A percentile compares a stretch with the other conserved stretches of the same genome.
These are phyloP conservation scores for Podospora pseudopauciseta DNA, from an alignment of 495 filamentous ascomycete genomes.

Conservation along the genomic window DNA sequence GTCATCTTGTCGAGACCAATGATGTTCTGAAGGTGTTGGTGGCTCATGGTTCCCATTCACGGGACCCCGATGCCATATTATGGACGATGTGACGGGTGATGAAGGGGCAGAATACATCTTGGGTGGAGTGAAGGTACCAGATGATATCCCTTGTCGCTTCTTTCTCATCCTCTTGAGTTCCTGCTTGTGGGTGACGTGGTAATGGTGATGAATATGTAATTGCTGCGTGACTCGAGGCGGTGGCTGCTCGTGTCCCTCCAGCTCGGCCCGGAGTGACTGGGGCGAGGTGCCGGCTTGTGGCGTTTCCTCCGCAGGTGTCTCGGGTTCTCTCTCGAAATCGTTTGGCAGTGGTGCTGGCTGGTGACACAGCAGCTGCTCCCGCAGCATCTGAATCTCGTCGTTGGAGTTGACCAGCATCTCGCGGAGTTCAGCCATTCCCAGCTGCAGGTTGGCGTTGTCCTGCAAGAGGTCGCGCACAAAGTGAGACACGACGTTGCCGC, in stretches of 20 bases:
- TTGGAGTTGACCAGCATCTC: constrained; percentile 93
- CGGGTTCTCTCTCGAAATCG: constrained; percentile 23
- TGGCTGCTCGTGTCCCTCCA: constrained; percentile 50
- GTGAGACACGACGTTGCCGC: constrained; percentile 69
- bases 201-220: constrained; percentile 89
- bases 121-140: constrained; percentile 59
- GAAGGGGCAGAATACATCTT: constrained; percentile 23
- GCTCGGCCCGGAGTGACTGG: constrained; percentile 63
- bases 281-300: background rate
- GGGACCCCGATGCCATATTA: constrained; percentile 21
- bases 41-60: constrained; percentile 9
- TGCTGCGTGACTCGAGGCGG: constrained; percentile 57
- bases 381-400: constrained; percentile 81
- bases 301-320: constrained; percentile 26
- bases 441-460: constrained; percentile 90
- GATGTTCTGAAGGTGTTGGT: constrained; percentile 37
- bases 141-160: constrained; percentile 58
- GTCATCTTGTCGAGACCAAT: constrained; percentile 68
- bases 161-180: constrained; percentile 67
- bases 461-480: constrained; percentile 95
- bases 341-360: constrained; percentile 49
- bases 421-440: constrained; percentile 82
- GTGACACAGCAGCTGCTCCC: constrained; percentile 78
- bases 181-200: constrained; percentile 64
- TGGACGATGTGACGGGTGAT: constrained; percentile 21